phyloP scores from a whole-genome alignment of 495 filamentous ascomycete genomes.

The Aspergillus haitiensis region DNA sequence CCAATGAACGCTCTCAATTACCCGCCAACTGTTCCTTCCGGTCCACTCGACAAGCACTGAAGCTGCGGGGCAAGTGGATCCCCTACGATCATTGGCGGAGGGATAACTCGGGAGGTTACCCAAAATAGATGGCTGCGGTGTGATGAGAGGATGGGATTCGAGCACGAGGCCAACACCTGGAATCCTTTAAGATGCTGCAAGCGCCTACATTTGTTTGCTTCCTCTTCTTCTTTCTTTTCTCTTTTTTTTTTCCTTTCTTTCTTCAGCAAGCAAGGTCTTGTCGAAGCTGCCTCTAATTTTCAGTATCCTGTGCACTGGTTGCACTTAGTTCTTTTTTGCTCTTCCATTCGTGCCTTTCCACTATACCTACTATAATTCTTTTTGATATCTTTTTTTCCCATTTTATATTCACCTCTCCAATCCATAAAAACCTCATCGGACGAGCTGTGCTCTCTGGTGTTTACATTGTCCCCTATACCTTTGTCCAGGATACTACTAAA shows the following conservation, averaged over 20 bases:
- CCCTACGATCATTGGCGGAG: background rate
- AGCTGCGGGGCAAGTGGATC: conserved; percentile 7
- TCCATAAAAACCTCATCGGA: conserved; percentile 26
- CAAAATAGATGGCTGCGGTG: conserved; percentile 15
- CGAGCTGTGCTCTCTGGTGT: conserved; percentile 52
- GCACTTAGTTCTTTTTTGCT: conserved; percentile 47
- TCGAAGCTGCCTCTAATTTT: conserved; percentile 58
- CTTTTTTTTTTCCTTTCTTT: conserved; percentile 51
- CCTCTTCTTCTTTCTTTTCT: conserved; percentile 27
- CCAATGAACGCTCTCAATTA: conserved; percentile 1
- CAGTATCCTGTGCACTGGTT: conserved; percentile 53
- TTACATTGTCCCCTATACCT: conserved; percentile 23
- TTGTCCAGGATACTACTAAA: conserved; percentile 39
- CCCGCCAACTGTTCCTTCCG: conserved; percentile 1
- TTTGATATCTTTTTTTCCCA: conserved; percentile 14
- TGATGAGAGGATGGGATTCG: conserved; percentile 16
- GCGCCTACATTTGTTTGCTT: conserved; percentile 6
- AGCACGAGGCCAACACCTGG: background rate
- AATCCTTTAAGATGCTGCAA: conserved; percentile 19
- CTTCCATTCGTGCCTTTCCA: conserved; percentile 56
- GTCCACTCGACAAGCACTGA: background rate
- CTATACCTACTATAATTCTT: conserved; percentile 32
- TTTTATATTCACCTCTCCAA: conserved; percentile 21
- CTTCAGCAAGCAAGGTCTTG: conserved; percentile 71
- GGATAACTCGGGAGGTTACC: background rate